These are phyloP conservation scores for Parachaetomium inaequale DNA, from an alignment of 495 filamentous ascomycete genomes.

Conservation along the genomic window DNA sequence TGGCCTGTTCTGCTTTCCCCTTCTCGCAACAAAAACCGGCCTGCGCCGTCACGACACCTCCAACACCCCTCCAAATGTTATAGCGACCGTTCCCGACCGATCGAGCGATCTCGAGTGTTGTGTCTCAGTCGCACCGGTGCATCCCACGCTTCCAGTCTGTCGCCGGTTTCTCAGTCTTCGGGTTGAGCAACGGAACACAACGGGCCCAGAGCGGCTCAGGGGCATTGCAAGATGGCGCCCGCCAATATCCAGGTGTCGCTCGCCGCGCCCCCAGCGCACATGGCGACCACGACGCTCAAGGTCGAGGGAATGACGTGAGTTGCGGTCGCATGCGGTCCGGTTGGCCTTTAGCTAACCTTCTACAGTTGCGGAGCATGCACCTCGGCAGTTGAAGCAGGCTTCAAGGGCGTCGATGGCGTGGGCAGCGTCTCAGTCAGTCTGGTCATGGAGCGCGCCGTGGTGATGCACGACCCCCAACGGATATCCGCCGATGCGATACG, in stretches of 20 bases:
- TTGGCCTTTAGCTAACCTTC: constrained; percentile 5
- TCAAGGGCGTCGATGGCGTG: constrained; percentile 74
- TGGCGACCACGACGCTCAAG: constrained; percentile 88
- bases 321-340: not conserved
- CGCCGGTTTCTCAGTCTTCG: not conserved
- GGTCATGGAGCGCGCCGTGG: constrained; percentile 86
- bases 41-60: not conserved
- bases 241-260: constrained; percentile 41
- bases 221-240: constrained; percentile 42
- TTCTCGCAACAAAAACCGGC: not conserved
- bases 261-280: constrained; percentile 47
- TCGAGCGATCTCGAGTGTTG: constrained; percentile 10
- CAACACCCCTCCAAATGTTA: constrained; percentile 10
- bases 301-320: constrained; percentile 85
- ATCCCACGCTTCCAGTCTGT: not conserved
- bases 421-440: constrained; percentile 84
- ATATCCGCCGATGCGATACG: constrained; percentile 69
- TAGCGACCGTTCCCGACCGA: constrained; percentile 14
- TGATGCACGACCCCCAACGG: constrained; percentile 77
- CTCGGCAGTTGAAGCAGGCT: constrained; percentile 77
- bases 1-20: constrained; percentile 18
- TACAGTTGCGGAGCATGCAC: constrained; percentile 72
- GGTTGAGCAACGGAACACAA: not conserved
- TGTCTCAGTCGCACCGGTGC: not conserved
- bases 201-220: not conserved